A percentile compares a stretch with the other conserved stretches of the same genome.
These are phyloP conservation scores for Globisporangium rhizosaccharum DNA, from an alignment of 352 stramenopile genomes.

Conservation along the genomic window DNA sequence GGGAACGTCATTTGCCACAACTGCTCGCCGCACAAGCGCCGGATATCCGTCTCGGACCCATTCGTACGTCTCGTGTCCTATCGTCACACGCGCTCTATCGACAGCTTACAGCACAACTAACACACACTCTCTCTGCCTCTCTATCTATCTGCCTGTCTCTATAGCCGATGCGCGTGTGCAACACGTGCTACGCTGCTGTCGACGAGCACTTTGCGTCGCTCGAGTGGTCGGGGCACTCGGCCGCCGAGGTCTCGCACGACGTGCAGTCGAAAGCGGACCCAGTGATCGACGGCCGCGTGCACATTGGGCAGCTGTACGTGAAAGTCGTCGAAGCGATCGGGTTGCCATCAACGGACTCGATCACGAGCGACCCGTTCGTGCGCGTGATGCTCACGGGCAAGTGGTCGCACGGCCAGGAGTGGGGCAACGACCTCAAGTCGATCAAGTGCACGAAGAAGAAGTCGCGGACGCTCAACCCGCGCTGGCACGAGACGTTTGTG, in stretches of 20 bases:
- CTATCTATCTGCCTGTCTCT: background rate
- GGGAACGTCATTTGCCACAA: constrained; percentile 85
- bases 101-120: background rate
- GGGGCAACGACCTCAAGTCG: constrained; percentile 76
- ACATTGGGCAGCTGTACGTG: constrained; percentile 83
- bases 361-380: constrained; percentile 84
- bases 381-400: constrained; percentile 79
- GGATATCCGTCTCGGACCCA: constrained; percentile 72
- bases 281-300: constrained; percentile 75
- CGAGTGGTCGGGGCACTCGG: constrained; percentile 78
- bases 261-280: constrained; percentile 65
- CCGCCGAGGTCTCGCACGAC: constrained; percentile 41
- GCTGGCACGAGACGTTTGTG: constrained; percentile 85
- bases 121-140: constrained; percentile 2
- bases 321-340: constrained; percentile 85
- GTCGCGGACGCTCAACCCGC: constrained; percentile 78
- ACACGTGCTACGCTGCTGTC: constrained; percentile 77
- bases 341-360: constrained; percentile 81
- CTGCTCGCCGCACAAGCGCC: constrained; percentile 80
- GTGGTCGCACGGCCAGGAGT: constrained; percentile 84
- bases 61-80: constrained; percentile 45
- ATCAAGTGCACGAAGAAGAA: constrained; percentile 86
- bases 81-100: background rate
- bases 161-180: constrained; percentile 84
- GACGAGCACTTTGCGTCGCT: constrained; percentile 82